Base-by-base conservation (phyloP, 306 rosid species). In the Acacia melanoxylon region DNA sequence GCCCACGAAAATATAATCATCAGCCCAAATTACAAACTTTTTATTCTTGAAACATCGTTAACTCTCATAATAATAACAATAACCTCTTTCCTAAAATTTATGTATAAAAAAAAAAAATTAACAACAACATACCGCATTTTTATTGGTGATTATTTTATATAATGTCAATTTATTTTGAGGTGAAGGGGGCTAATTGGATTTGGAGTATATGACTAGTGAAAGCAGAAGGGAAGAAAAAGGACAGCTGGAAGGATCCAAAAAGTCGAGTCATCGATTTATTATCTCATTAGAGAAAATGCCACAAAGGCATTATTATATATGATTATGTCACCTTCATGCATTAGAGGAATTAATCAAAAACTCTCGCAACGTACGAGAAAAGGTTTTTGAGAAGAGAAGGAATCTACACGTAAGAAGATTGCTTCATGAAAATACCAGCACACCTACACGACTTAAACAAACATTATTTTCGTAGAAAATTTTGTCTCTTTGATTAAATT, bases 381-480 rank as follows among this genome's bases (percentile, higher is more conserved):
- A 35, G 80, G 78, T 69, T 44, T 45, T 69, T 37, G 85, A 77
- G 24, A 29, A n/a, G 25, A 79, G 56, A 86, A 86, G 74, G 85
- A 79, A 83, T 79, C 68, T 7, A 74, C 68, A 81, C 85, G 84
- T 81, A 76, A 82, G 16, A 56, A 51, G 58, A 61, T 42, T 37
- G 65, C 65, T 20, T 58, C 77, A n/a, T 45, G 63, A 87, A 87
- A 87, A 68, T 76, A 67, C 10, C 51, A 46, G 75, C 81, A 84
- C 76, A 75, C 86, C 91, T 85, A 88, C 72, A 87, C 42, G 63
- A 2, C 86, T 83, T 81, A 80, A 84, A 83, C 67, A 40, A 79
- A 77, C 68, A 48, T 61, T 82, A 73, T 76, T 89, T 72, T 66
- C 74, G 33, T 80, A 22, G 82, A 67, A 81, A 79, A 77, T 41